phyloP scores from a whole-genome alignment of 768 basidiomycete genomes.

The Boletus patriciae region DNA sequence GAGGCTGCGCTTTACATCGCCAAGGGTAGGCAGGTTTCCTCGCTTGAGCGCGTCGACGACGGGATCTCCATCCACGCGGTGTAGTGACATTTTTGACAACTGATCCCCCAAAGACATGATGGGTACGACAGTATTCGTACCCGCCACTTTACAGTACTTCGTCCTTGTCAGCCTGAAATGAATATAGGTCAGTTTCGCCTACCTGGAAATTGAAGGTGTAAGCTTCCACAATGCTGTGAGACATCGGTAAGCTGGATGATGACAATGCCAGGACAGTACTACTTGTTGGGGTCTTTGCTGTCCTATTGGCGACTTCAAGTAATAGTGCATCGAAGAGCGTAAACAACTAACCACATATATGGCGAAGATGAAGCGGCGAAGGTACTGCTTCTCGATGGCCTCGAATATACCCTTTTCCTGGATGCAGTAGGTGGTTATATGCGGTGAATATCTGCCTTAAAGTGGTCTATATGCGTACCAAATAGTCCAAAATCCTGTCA shows the following conservation, averaged over 20 bases:
- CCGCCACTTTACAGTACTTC: slow-evolving; percentile 71
- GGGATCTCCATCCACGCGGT: slow-evolving; percentile 49
- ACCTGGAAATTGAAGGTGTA: slow-evolving; percentile 88
- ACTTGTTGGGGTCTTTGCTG: slow-evolving; percentile 83
- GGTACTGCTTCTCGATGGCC: slow-evolving; percentile 80
- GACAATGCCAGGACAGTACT: slow-evolving; percentile 20
- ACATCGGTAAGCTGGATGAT: slow-evolving; percentile 12
- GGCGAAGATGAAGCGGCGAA: slow-evolving; percentile 82
- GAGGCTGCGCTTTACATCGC: slow-evolving; percentile 79
- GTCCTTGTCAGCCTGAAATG: slow-evolving; percentile 4
- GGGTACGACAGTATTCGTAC: slow-evolving; percentile 58
- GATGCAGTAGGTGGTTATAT: slow-evolving; percentile 3
- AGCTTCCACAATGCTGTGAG: slow-evolving; percentile 73
- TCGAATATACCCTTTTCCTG: slow-evolving; percentile 88
- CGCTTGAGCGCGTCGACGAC: slow-evolving; percentile 55
- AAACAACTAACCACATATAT: slow-evolving; percentile 66
- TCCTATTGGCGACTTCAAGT: slow-evolving; percentile 50
- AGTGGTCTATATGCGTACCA: slow-evolving; percentile 49
- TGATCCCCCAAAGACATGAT: slow-evolving; percentile 72
- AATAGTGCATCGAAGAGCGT: background rate
- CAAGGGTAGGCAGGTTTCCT: slow-evolving; percentile 68
- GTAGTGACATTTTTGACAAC: slow-evolving; percentile 50
- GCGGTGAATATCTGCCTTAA: slow-evolving; percentile 8
- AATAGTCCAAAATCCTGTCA: slow-evolving; percentile 76
- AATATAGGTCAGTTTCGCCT: slow-evolving; percentile 6